phyloP scores from a whole-genome alignment of 2,329 filamentous ascomycete genomes.

The Westerdykella aurantiaca region DNA sequence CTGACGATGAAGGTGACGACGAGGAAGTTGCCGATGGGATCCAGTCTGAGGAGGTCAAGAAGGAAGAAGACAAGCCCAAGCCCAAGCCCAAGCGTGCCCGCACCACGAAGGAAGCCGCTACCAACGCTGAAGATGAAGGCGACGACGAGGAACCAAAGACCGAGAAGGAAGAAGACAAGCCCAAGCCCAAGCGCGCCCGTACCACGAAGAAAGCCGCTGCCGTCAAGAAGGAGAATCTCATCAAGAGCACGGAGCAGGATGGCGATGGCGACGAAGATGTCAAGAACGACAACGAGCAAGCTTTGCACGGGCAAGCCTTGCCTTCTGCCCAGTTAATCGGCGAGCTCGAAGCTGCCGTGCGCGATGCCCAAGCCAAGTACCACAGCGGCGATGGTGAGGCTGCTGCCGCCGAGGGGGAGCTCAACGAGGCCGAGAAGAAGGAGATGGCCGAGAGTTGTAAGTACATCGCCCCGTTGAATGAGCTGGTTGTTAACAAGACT shows the following conservation, averaged over 20 bases:
- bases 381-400: neutral
- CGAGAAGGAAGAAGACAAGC: neutral
- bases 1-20: conserved; percentile 2
- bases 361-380: neutral
- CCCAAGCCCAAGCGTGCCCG: conserved; percentile 9
- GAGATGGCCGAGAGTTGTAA: neutral
- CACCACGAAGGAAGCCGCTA: neutral
- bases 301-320: neutral
- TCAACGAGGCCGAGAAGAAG: neutral
- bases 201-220: conserved; percentile 1
- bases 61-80: neutral
- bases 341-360: neutral
- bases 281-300: neutral
- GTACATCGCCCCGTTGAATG: neutral
- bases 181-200: conserved; percentile 5
- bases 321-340: neutral
- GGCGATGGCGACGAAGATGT: neutral
- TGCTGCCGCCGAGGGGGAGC: neutral
- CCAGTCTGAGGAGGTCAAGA: neutral
- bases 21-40: neutral
- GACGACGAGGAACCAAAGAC: neutral
- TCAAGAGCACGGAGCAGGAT: neutral
- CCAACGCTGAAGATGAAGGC: conserved; percentile 1
- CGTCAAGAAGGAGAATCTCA: neutral
- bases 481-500: neutral